A percentile compares a stretch with the other conserved stretches of the same genome.
phyloP scores from a whole-genome alignment of 345 rosid species.

The Pugionium dolabratum region DNA sequence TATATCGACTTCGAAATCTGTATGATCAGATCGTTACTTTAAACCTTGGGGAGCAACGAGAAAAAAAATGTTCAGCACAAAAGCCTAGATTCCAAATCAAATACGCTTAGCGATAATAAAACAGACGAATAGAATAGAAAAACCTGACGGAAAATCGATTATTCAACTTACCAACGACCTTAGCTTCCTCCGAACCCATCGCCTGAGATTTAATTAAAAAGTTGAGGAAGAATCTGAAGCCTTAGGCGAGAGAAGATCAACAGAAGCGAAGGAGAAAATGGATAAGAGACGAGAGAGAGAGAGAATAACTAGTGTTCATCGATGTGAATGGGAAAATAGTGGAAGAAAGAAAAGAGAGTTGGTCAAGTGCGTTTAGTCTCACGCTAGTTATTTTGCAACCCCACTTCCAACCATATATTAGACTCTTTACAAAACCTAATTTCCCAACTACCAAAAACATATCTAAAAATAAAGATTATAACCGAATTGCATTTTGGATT shows the following conservation, averaged over 20 bases:
- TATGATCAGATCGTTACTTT: not conserved
- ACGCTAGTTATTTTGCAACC: constrained; percentile 11
- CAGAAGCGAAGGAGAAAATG: not conserved
- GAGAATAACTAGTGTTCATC: constrained; percentile 1
- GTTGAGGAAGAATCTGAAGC: not conserved
- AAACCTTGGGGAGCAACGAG: not conserved
- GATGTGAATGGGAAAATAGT: not conserved
- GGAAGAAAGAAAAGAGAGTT: constrained; percentile 1
- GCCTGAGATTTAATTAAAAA: not conserved
- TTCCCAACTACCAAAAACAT: too few species aligned
- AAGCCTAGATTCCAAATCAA: constrained; percentile 34
- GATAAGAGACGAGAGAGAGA: constrained; percentile 4
- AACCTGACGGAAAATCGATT: not conserved
- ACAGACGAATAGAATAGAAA: not conserved
- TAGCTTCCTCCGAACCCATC: constrained; percentile 40
- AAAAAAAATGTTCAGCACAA: not conserved
- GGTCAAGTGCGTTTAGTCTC: constrained; percentile 18
- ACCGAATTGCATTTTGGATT: too few species aligned
- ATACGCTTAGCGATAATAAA: not conserved
- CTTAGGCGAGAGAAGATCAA: not conserved
- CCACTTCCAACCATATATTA: not conserved
- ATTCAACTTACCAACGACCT: constrained; percentile 39
- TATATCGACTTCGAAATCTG: not conserved
- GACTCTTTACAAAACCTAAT: too few species aligned
- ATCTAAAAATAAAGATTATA: too few species aligned